Evolutionary conservation across 306 rosid species (phyloP).

Genomic region (Malus domestica): ASM211411v1 NC_041801.1:7953001-7953500

Average conservation of each 20-base stretch:
- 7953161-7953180: constrained; percentile 29
- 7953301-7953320: constrained; percentile 10
- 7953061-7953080: not conserved
- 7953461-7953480: not conserved
- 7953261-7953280: not conserved
- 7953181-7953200: constrained; percentile 25
- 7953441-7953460: not conserved
- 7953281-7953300: constrained; percentile 11
- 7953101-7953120: constrained; percentile 19
- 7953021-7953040: not conserved
- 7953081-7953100: constrained; percentile 13
- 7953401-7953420: not conserved
- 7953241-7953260: constrained; percentile 7
- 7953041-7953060: constrained; percentile 6
- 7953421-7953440: not conserved
- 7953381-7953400: too few species aligned
- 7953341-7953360: not conserved
- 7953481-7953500: too few species aligned
- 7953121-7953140: constrained; percentile 13
- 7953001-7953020: constrained; percentile 3
- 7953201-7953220: not conserved
- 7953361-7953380: not conserved
- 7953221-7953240: not conserved
- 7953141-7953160: constrained; percentile 40
- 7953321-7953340: not conserved